phyloP scores from a whole-genome alignment of 371 early-diverging fungal species.

The Zopfochytrium polystomum region DNA sequence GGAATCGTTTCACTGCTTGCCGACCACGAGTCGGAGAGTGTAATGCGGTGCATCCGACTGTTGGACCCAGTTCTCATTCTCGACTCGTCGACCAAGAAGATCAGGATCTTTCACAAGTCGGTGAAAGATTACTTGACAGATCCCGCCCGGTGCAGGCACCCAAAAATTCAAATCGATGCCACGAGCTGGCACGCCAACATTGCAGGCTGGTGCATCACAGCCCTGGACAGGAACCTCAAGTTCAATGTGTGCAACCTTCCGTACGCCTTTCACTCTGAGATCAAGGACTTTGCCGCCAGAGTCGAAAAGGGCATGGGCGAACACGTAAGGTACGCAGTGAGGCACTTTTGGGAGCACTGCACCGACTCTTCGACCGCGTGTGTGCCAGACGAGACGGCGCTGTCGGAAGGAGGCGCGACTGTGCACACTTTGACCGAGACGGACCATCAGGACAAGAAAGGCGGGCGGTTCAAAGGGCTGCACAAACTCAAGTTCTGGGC shows the following conservation, averaged over 20 bases:
- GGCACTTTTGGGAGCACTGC: too few relatives aligned
- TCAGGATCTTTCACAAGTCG: too few relatives aligned
- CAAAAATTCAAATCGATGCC: neutral
- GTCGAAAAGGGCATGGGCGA: neutral
- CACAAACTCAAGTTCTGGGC: too few relatives aligned
- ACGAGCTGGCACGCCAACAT: neutral
- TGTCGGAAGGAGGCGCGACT: too few relatives aligned
- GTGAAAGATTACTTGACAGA: slow-evolving; percentile 24
- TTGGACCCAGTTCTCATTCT: slow-evolving; percentile 8
- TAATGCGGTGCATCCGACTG: neutral
- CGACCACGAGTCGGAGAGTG: too few relatives aligned
- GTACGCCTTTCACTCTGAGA: neutral
- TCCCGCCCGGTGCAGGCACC: slow-evolving; percentile 10
- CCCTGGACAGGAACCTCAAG: neutral
- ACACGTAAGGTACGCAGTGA: neutral
- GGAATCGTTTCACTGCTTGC: slow-evolving; percentile 6
- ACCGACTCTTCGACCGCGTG: too few relatives aligned
- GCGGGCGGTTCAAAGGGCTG: too few relatives aligned
- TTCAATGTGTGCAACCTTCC: too few relatives aligned
- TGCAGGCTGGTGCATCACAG: neutral
- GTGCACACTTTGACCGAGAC: too few relatives aligned
- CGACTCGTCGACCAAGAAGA: neutral
- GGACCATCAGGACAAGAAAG: too few relatives aligned
- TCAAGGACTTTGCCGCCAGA: too few relatives aligned
- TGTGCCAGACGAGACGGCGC: too few relatives aligned